A percentile compares a stretch with the other conserved stretches of the same genome.
These are phyloP conservation scores for Dendrobium huoshanense DNA, from an alignment of 106 monocot species.

Conservation along the genomic window DNA sequence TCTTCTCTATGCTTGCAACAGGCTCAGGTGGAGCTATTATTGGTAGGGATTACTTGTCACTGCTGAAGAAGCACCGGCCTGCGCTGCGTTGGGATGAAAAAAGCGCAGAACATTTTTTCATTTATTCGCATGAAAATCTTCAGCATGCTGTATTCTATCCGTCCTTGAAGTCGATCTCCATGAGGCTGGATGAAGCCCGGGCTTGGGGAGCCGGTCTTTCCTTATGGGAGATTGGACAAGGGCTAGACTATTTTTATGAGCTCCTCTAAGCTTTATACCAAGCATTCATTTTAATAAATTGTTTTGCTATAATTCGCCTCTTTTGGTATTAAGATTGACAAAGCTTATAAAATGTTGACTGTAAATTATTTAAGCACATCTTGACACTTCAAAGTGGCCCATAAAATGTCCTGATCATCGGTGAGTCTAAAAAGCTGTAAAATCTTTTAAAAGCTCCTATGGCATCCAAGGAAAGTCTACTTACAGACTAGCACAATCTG, in stretches of 20 bases:
- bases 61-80: constrained; percentile 66
- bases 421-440: no score
- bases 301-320: background rate
- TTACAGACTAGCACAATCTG: no score
- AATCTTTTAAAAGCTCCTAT: no score
- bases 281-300: background rate
- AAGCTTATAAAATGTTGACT: no score
- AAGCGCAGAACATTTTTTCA: constrained; percentile 75
- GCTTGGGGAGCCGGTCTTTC: constrained; percentile 71
- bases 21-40: constrained; percentile 58
- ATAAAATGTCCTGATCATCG: no score
- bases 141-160: constrained; percentile 84
- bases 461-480: no score
- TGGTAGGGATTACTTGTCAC: constrained; percentile 53
- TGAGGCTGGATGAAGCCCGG: constrained; percentile 60
- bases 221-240: constrained; percentile 93
- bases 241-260: constrained; percentile 91
- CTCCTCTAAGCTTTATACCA: constrained; percentile 35
- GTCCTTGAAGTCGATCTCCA: constrained; percentile 62
- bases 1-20: constrained; percentile 10
- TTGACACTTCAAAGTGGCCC: no score
- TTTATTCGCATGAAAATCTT: constrained; percentile 43
- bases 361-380: no score
- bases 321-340: background rate
- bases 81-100: constrained; percentile 67